phyloP scores from a whole-genome alignment of 768 basidiomycete species.

The Clavulina sp. region DNA sequence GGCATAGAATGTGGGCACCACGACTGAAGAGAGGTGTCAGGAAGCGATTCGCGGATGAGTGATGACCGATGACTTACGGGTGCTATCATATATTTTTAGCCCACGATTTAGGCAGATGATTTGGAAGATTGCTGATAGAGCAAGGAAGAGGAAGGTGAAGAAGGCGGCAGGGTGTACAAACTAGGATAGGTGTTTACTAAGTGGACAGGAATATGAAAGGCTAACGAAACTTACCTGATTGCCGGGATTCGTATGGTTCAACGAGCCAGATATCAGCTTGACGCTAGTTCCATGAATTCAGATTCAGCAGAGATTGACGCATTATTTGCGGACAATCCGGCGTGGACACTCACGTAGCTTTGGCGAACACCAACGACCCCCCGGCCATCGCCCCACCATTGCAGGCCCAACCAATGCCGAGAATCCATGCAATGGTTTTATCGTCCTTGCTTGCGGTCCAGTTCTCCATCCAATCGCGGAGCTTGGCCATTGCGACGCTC shows the following conservation, averaged over 20 bases:
- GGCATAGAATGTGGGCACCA: slow-evolving; percentile 90
- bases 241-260: slow-evolving; percentile 68
- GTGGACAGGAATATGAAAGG: background rate
- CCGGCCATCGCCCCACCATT: slow-evolving; percentile 84
- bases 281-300: slow-evolving; percentile 33
- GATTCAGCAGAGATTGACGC: slow-evolving; percentile 3
- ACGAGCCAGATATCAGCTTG: slow-evolving; percentile 54
- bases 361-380: slow-evolving; percentile 73
- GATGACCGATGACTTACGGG: slow-evolving; percentile 15
- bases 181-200: slow-evolving; percentile 11
- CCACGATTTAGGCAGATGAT: slow-evolving; percentile 86
- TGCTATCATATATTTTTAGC: slow-evolving; percentile 78
- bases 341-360: slow-evolving; percentile 35
- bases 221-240: slow-evolving; percentile 29
- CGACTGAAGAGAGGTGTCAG: slow-evolving; percentile 24
- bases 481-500: slow-evolving; percentile 30
- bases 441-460: slow-evolving; percentile 74
- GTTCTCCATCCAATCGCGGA: slow-evolving; percentile 45
- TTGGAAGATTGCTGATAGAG: slow-evolving; percentile 66
- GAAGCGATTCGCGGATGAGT: slow-evolving; percentile 13
- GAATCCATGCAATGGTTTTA: slow-evolving; percentile 70
- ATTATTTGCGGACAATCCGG: background rate
- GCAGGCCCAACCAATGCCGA: slow-evolving; percentile 90
- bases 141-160: slow-evolving; percentile 41
- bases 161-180: slow-evolving; percentile 70